Base-by-base conservation (phyloP, 495 filamentous ascomycete genomes). In the Hypoxylon crocopeplum region DNA sequence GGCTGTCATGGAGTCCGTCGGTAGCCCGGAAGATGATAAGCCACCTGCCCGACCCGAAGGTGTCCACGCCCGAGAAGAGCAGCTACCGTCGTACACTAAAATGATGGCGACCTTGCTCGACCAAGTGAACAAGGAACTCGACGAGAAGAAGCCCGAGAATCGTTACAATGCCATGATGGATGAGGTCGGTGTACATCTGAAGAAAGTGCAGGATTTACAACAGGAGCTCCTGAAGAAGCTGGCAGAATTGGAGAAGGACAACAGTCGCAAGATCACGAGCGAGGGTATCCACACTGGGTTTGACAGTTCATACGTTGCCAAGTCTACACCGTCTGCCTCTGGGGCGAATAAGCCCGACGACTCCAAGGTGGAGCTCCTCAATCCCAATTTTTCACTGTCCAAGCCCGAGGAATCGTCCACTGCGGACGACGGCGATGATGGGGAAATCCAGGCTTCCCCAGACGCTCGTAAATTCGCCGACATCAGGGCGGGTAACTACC, bases 31-130 rank as follows among this genome's bases (percentile, higher is more conserved):
- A 29, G 84, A 93, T 25, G 91, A 97, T 73, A 77, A 85, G 67
- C 86, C 90, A 17, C 88, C 91, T 19, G 86, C 92, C 17, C 75
- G 79, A 13, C 81, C 80, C 13, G 87, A 84, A 52, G 92, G 89
- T 17, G 88, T 96, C 27, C 87, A 95, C 68, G 82, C 84, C 29
- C 76, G 90, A 55, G 84, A 87, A 62, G 87, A 92, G 64, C 61
- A 62, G 48, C 84, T 88, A 49, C 92, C 91, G 1, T 89, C 87
- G 4, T 98, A 96, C 68, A 93, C 91, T 13, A 88, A 92, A 75
- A 98, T 98, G 94, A 92, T 98, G 88, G 88, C 90, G 22, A 83
- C 86, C 4, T 64, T 98, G 59, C 82, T 97, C 5, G 94, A 98
- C 65, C 90, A 97, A 69, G 92, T 98, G 21, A 98, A 97, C 78